Base-by-base conservation (phyloP, 768 basidiomycete species). In the Lentinula aciculospora region DNA sequence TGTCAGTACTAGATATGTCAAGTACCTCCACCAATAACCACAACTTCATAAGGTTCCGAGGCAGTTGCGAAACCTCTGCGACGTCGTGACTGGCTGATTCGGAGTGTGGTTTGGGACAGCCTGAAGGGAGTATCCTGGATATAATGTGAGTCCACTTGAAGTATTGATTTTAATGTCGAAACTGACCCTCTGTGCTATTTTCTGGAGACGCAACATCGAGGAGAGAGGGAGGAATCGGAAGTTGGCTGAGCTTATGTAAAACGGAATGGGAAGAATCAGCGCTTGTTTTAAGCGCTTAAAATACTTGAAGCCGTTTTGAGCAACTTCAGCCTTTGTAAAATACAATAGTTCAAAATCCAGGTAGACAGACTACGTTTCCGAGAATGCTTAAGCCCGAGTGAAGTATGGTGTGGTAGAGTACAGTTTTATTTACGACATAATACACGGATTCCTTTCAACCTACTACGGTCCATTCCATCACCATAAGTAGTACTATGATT, bases 1-100 rank as follows among this genome's bases (percentile, higher is more conserved):
- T n/a, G n/a, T n/a, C n/a, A n/a, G n/a, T n/a, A n/a, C n/a, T n/a
- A n/a, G n/a, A n/a, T n/a, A n/a, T 32, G 56, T 19, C 46, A 39
- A 81, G 61, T 58, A 92, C 94, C 96, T 77, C 93, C 94, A 59
- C 96, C 97, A 70, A 99, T 94, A 64, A 98, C 81, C 39, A 96
- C 87, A 19, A 95, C 85, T 70, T 98, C 97, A 70, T 98, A 99
- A 13, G 87, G 81, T 47, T 84, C 88, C 13, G 87, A 82, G 28
- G 83, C 69, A 13, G 86, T 84, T 19, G 89, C 86, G 49, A 88
- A 75, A 53, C 85, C 85, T 62, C 89, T 83, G 63, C 66, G 66
- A 54, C 75, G 61, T 40, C 76, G 77, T 76, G 73, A 79, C 63
- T 70, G 72, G 39, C 76, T 76, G 60, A 74, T 71, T 61, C 74